Evolutionary conservation across 2,329 filamentous ascomycete genomes (phyloP).

Genomic region (Botrytis hyacinthi): DNA sequence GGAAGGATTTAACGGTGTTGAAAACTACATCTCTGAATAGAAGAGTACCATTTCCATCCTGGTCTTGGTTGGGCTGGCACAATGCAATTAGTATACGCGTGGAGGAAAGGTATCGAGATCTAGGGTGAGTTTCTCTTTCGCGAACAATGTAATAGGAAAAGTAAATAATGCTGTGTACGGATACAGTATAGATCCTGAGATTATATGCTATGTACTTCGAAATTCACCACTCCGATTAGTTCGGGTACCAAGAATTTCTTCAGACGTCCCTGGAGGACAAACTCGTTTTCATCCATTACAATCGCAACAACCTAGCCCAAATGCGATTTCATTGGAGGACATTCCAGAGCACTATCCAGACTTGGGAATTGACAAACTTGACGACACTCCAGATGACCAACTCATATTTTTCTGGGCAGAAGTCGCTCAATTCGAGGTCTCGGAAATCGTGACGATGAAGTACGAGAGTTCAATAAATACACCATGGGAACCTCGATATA

Average conservation of each 20-base stretch:
- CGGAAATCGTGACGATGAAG: not conserved
- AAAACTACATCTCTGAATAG: not conserved
- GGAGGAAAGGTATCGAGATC: not conserved
- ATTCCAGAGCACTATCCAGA: not conserved
- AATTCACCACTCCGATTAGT: not conserved
- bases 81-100: not conserved
- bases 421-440: not conserved
- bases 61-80: constrained; percentile 6
- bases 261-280: not conserved
- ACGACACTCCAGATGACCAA: not conserved
- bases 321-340: not conserved
- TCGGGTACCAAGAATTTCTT: not conserved
- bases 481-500: not conserved
- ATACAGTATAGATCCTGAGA: not conserved
- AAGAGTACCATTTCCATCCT: not conserved
- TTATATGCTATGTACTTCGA: constrained; percentile 7
- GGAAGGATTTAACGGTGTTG: not conserved
- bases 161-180: not conserved
- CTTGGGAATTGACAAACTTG: not conserved
- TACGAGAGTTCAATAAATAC: not conserved
- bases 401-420: not conserved
- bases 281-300: not conserved
- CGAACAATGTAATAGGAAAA: not conserved
- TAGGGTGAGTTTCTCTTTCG: not conserved
- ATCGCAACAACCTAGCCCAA: not conserved